Conservation (phyloP, 129 eudicot species). For the Helianthus tuberosus region DNA sequence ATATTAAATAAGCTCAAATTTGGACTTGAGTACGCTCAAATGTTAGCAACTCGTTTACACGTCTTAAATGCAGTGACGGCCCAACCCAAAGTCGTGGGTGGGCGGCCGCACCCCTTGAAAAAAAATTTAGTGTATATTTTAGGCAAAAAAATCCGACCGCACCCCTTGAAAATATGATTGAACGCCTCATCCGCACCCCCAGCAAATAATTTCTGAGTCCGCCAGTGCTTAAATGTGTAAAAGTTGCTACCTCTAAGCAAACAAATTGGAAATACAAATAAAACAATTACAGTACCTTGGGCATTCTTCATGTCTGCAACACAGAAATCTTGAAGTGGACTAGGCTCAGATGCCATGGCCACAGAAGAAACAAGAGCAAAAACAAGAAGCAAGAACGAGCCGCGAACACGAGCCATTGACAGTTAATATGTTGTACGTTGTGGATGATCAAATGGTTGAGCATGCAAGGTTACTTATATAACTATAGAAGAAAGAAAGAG, state of each 20-base stretch:
- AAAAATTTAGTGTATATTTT: no score
- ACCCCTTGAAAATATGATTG: no score
- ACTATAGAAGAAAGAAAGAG: not conserved
- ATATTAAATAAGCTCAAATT: no score
- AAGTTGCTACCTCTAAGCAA: not conserved
- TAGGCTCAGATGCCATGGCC: slow-evolving; percentile 27
- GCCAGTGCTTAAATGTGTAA: no score
- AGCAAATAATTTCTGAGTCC: no score
- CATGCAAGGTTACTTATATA: slow-evolving; percentile 21
- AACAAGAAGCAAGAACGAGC: slow-evolving; percentile 8
- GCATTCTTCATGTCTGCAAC: slow-evolving; percentile 29
- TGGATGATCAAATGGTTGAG: slow-evolving; percentile 1
- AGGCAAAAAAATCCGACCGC: no score
- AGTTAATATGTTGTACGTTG: not conserved
- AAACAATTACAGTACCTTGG: slow-evolving; percentile 20
- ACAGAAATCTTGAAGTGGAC: slow-evolving; percentile 51
- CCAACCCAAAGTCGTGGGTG: no score
- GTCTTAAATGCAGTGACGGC: no score
- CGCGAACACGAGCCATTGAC: slow-evolving; percentile 29
- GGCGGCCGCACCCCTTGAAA: no score
- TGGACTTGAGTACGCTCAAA: no score
- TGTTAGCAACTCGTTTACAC: no score
- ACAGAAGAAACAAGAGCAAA: slow-evolving; percentile 13
- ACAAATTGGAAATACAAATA: not conserved
- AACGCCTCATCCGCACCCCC: no score